Evolutionary conservation across 2,329 filamentous ascomycete species (phyloP), one percentile per base, ranked within the genome.

Genomic region (Pseudogymnoascus sp.): DNA sequence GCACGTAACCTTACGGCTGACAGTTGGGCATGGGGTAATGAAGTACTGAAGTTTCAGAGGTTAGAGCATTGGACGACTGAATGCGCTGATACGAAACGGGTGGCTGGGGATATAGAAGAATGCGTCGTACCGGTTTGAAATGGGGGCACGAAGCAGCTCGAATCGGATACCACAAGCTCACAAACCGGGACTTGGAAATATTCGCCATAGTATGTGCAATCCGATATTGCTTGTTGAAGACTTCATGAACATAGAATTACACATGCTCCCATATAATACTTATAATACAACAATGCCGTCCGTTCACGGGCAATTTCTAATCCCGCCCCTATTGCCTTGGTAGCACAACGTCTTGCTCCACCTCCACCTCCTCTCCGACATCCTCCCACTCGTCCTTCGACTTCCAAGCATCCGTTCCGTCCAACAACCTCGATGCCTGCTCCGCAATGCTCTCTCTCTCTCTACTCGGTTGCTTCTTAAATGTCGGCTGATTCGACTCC

Each of bases 11-110:
- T 91, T 48, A 90, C 89, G 1, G 80, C 84, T 6, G 87, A 87
- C 0, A 93, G 90, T 89, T 89, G 86, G 81, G 82, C 82, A 29
- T 92, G 88, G 88, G 90, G 90, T 2, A 81, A 92, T 67, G 86
- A 93, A 68, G 86, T 83, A 7, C 72, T 90, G 62, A 83, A 82
- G 64, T 92, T 88, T 68, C 90, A 92, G 69, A 78, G 80, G 63
- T 72, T 78, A 5, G 75, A 79, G 37, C 74, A 80, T 68, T 87
- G 83, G 83, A 62, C 37, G 83, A 62, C 37, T 33, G 72, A 7
- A 76, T 55, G 48, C 21, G 33, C 37, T 9, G 3, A 60, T 15
- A 13, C 9, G 2, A 42, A 33, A 7, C n/a, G 18, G n/a, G n/a
- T 12, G 21, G 21, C 21, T 9, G n/a, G 4, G 29, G 4, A 33